Base-by-base conservation (phyloP, 768 basidiomycete species). In the Fomitopsis pulvina region DNA sequence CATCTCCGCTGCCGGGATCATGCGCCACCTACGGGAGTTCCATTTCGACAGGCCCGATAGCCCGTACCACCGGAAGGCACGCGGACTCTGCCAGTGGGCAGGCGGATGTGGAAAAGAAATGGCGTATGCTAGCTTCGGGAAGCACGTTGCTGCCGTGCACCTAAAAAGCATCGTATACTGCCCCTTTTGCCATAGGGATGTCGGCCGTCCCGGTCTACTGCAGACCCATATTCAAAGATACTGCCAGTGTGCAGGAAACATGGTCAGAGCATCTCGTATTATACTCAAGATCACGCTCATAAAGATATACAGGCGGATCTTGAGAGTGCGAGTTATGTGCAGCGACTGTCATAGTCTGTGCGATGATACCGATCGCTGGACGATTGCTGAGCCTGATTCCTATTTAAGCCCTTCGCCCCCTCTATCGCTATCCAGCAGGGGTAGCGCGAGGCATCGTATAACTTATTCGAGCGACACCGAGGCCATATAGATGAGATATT, bases 71-170 rank as follows among this genome's bases (percentile, higher is more conserved):
- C 32, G 37, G 30, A 4, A 11, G 4, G 8, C 14, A 7, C 28
- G 45, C 10, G 45, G 30, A 4, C 6, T 14, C 11, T 47, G 45
- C 21, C 24, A 34, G 16, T 47, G 45, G 45, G 45, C n/a, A 4
- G 32, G 45, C 30, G 21, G 32, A 16, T 47, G 45, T 28, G 45
- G 45, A 29, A 47, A 37, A 20, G 53, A 55, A 22, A 58, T 58
- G 57, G 54, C 50, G 37, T 42, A 48, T 18, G 54, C 53, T 7
- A 52, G 53, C 48, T 51, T 45, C 25, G 57, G 53, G 20, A 58
- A 58, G 47, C 57, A 58, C 30, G 54, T 58, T 46, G 51, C 57
- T 7, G 51, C 51, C 38, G 54, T 54, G 39, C 57, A 58, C 37
- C 47, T 58, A 11, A 45, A 54, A 41, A 52, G 47, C 40, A 50